Conservation (phyloP, 257 asterid species). For the Rauvolfia tetraphylla region DNA sequence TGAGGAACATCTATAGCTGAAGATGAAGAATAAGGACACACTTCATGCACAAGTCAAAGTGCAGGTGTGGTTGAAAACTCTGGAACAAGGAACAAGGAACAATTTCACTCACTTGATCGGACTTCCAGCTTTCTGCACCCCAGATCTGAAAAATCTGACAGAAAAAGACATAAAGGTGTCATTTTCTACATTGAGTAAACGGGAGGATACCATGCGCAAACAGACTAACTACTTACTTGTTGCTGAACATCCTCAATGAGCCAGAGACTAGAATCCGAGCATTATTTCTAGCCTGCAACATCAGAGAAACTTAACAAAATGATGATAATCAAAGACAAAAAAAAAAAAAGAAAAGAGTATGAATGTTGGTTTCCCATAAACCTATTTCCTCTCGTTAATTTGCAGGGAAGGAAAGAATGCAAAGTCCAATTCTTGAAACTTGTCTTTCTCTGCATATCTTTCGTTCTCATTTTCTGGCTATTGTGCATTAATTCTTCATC, state of each 20-base stretch:
- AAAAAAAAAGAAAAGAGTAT: background rate
- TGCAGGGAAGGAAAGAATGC: background rate
- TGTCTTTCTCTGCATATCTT: background rate
- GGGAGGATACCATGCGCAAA: background rate
- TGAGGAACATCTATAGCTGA: background rate
- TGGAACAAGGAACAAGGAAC: background rate
- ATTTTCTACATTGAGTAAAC: background rate
- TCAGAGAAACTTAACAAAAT: conserved; percentile 4
- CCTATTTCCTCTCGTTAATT: background rate
- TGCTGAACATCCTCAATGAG: conserved; percentile 35
- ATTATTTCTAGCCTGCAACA: conserved; percentile 42
- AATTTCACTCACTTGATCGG: conserved; percentile 24
- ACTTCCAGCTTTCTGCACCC: conserved; percentile 40
- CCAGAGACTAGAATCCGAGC: conserved; percentile 41
- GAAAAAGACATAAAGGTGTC: conserved; percentile 5
- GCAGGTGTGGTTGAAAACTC: background rate
- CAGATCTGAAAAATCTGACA: conserved; percentile 34
- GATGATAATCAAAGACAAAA: background rate
- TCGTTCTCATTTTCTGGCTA: background rate
- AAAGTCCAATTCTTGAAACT: background rate
- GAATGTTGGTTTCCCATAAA: background rate
- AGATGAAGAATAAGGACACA: background rate
- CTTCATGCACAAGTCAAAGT: background rate
- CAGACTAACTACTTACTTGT: conserved; percentile 25
- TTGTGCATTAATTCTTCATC: background rate